These are phyloP conservation scores for Plasmopara viticola DNA, from an alignment of 352 stramenopile genomes.

Conservation along the genomic window DNA sequence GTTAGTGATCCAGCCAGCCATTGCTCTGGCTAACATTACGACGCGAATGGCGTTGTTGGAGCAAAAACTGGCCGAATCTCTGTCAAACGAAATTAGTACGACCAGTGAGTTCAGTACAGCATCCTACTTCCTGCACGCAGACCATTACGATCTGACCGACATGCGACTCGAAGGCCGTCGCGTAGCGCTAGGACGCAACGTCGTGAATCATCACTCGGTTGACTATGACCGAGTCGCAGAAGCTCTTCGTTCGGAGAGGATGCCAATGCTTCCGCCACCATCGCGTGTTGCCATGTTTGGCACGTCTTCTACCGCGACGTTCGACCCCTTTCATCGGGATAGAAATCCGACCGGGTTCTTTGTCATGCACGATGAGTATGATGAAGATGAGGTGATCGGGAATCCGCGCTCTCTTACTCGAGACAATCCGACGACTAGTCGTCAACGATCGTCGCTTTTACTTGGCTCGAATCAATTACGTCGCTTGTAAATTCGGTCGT, in stretches of 20 bases:
- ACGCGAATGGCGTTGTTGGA: conserved; percentile 62
- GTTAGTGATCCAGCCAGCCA: conserved; percentile 56
- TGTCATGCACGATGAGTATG: conserved; percentile 40
- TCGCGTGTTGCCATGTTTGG: conserved; percentile 65
- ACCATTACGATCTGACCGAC: conserved; percentile 34
- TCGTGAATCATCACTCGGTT: conserved; percentile 64
- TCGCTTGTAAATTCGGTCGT: too few relatives aligned
- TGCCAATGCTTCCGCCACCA: conserved; percentile 42
- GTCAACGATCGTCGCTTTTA: conserved; percentile 8
- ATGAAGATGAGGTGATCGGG: conserved; percentile 24
- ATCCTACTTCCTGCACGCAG: conserved; percentile 44
- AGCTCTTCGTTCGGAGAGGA: conserved; percentile 28
- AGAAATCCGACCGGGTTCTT: conserved; percentile 44
- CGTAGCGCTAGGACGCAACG: conserved; percentile 37
- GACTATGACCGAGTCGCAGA: conserved; percentile 44
- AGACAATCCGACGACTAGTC: conserved; percentile 10
- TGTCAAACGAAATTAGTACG: conserved; percentile 43
- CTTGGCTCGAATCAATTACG: conserved; percentile 10
- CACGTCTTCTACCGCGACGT: conserved; percentile 41
- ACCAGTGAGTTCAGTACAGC: conserved; percentile 41
- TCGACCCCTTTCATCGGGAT: conserved; percentile 45
- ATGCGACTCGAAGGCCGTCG: conserved; percentile 33
- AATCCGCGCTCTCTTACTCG: conserved; percentile 16
- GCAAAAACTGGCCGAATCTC: conserved; percentile 28
- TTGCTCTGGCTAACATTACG: conserved; percentile 59